A percentile compares a stretch with the other conserved stretches of the same genome.
These are phyloP conservation scores for Schizothecium vesticola DNA, from an alignment of 495 filamentous ascomycete species.

Conservation along the genomic window DNA sequence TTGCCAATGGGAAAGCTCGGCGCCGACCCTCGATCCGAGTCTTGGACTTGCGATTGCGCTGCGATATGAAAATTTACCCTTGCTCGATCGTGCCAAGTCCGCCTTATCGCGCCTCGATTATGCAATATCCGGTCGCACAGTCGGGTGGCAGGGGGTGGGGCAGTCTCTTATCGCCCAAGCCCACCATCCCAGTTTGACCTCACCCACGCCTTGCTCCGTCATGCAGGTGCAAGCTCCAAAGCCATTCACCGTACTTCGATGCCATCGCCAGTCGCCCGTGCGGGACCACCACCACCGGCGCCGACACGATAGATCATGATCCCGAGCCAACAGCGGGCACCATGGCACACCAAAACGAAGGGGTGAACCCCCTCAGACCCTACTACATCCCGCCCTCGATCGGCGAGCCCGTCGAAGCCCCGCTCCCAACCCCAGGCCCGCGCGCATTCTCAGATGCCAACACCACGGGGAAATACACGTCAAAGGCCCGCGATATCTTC, in stretches of 20 bases:
- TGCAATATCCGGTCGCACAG: constrained; percentile 15
- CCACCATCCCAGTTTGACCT: constrained; percentile 4
- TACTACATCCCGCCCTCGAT: constrained; percentile 90
- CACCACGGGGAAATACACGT: constrained; percentile 54
- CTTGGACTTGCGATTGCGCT: constrained; percentile 4
- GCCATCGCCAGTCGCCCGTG: constrained; percentile 7
- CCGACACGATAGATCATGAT: constrained; percentile 6
- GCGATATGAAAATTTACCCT: constrained; percentile 15
- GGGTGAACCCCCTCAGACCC: constrained; percentile 84
- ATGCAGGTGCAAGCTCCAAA: constrained; percentile 18
- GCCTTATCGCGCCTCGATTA: constrained; percentile 19
- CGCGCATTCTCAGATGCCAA: constrained; percentile 45
- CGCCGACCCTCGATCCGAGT: constrained; percentile 1
- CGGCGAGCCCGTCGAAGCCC: constrained; percentile 44
- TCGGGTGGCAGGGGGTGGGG: not conserved
- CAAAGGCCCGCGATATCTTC: constrained; percentile 77
- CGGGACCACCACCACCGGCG: constrained; percentile 3
- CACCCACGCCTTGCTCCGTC: constrained; percentile 14
- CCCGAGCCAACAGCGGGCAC: constrained; percentile 13
- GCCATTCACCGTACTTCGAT: constrained; percentile 5
- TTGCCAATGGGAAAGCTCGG: constrained; percentile 11
- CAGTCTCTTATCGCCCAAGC: constrained; percentile 17
- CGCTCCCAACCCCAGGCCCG: constrained; percentile 33
- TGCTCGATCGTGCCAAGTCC: not conserved
- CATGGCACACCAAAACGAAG: constrained; percentile 46